A percentile compares a stretch with the other conserved stretches of the same genome.
Evolutionary conservation across 768 basidiomycete species (phyloP).

Genomic region (Thelephora aurantiotincta): DNA sequence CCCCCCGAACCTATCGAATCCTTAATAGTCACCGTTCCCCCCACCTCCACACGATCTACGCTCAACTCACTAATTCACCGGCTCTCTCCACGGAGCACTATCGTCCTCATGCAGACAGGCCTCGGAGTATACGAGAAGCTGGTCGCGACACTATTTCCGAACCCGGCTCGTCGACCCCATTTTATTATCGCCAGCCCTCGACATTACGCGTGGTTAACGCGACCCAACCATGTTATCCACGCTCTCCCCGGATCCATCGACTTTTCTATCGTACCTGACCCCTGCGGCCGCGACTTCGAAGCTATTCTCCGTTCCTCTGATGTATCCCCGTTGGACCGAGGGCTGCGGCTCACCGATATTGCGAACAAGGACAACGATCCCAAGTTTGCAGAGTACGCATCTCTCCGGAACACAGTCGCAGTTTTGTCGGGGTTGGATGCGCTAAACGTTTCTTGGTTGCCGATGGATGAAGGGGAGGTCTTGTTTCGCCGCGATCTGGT

Average conservation of each 20-base stretch:
- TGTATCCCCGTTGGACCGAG: slow-evolving; percentile 22
- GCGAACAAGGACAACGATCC: slow-evolving; percentile 18
- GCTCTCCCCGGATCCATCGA: slow-evolving; percentile 53
- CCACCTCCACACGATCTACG: slow-evolving; percentile 44
- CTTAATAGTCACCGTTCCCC: slow-evolving; percentile 75
- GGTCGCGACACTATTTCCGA: slow-evolving; percentile 50
- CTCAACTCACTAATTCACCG: slow-evolving; percentile 47
- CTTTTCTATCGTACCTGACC: slow-evolving; percentile 73
- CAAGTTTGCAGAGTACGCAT: slow-evolving; percentile 31
- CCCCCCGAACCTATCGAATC: slow-evolving; percentile 38
- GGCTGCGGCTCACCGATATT: slow-evolving; percentile 41
- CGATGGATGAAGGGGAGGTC: slow-evolving; percentile 52
- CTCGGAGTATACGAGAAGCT: slow-evolving; percentile 85
- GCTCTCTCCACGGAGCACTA: slow-evolving; percentile 52
- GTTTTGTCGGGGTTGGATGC: slow-evolving; percentile 40
- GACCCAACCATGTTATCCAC: slow-evolving; percentile 45
- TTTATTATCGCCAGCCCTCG: slow-evolving; percentile 77
- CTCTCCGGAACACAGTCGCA: slow-evolving; percentile 55
- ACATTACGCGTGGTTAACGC: slow-evolving; percentile 58
- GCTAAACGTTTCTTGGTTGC: slow-evolving; percentile 49
- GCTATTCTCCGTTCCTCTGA: slow-evolving; percentile 22
- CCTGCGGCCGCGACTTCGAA: slow-evolving; percentile 48
- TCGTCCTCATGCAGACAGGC: slow-evolving; percentile 90
- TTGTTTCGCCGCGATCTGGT: slow-evolving; percentile 70
- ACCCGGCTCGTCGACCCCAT: slow-evolving; percentile 60